These are phyloP conservation scores for Acrocalymma vagum DNA, from an alignment of 2,329 filamentous ascomycete species.

Conservation along the genomic window DNA sequence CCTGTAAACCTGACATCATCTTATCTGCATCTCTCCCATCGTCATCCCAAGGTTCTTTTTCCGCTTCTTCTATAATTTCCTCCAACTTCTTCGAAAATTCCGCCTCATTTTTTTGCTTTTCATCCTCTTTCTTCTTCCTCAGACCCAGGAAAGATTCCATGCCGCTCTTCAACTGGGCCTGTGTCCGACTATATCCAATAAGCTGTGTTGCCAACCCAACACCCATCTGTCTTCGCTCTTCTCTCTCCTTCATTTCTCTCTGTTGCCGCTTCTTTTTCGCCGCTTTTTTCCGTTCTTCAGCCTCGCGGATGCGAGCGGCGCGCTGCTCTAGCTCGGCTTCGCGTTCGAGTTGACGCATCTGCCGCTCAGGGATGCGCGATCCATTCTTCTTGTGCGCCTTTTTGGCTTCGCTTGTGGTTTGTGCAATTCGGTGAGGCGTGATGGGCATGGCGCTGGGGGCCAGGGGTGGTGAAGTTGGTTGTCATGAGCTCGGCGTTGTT, in stretches of 20 bases:
- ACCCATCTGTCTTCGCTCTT: slow-evolving; percentile 36
- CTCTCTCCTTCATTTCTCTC: slow-evolving; percentile 39
- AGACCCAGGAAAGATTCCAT: slow-evolving; percentile 48
- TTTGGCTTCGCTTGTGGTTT: slow-evolving; percentile 46
- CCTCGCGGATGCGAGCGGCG: slow-evolving; percentile 40
- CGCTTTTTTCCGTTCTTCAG: slow-evolving; percentile 36
- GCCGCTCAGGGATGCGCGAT: slow-evolving; percentile 29
- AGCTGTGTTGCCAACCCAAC: slow-evolving; percentile 49
- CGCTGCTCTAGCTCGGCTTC: slow-evolving; percentile 40
- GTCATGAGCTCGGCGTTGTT: not conserved
- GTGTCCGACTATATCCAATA: slow-evolving; percentile 48
- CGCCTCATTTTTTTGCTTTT: slow-evolving; percentile 23
- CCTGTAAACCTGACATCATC: slow-evolving; percentile 24
- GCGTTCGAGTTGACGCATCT: slow-evolving; percentile 41
- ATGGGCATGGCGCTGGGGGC: slow-evolving; percentile 32
- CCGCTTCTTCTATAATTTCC: slow-evolving; percentile 25
- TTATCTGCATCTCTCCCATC: slow-evolving; percentile 21
- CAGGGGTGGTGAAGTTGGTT: slow-evolving; percentile 7
- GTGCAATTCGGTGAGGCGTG: slow-evolving; percentile 33
- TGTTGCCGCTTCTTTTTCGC: slow-evolving; percentile 42
- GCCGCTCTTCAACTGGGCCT: slow-evolving; percentile 45
- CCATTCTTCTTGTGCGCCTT: slow-evolving; percentile 42
- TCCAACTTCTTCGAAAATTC: slow-evolving; percentile 32
- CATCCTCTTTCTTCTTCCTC: slow-evolving; percentile 30
- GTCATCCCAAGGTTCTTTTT: slow-evolving; percentile 45